Evolutionary conservation across 805 yeast genomes (phyloP).

Genomic region (Ogataea allantospora): DNA sequence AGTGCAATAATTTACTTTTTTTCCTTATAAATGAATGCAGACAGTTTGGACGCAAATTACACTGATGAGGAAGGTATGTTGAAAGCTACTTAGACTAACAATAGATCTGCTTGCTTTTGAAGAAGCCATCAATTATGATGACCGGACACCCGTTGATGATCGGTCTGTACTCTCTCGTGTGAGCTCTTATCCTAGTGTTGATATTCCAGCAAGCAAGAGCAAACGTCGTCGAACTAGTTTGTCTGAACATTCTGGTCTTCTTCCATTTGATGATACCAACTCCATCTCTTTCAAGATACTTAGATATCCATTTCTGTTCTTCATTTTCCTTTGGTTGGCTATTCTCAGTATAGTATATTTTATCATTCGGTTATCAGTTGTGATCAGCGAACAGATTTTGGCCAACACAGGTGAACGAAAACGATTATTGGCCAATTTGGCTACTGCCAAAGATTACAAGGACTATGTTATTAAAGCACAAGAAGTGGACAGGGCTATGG

Average conservation of each 20-base stretch:
- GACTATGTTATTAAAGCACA: slow-evolving; percentile 66
- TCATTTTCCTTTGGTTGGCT: slow-evolving; percentile 53
- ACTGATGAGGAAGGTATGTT: slow-evolving; percentile 23
- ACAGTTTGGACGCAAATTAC: slow-evolving; percentile 25
- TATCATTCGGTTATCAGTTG: slow-evolving; percentile 56
- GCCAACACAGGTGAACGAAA: slow-evolving; percentile 62
- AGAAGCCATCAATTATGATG: slow-evolving; percentile 37
- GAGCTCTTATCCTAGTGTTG: slow-evolving; percentile 14
- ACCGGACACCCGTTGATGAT: slow-evolving; percentile 12
- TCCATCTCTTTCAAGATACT: slow-evolving; percentile 44
- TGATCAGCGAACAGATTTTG: slow-evolving; percentile 56
- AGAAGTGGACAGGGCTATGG: slow-evolving; percentile 53
- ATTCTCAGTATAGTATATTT: slow-evolving; percentile 50
- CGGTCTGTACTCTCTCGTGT: slow-evolving; percentile 9
- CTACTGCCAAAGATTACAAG: slow-evolving; percentile 47
- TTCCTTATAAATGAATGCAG: slow-evolving; percentile 12
- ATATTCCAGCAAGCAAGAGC: slow-evolving; percentile 14
- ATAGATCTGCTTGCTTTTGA: slow-evolving; percentile 36
- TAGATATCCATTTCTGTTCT: slow-evolving; percentile 62
- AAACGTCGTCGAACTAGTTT: slow-evolving; percentile 3
- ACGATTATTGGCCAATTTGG: slow-evolving; percentile 46
- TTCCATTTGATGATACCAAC: slow-evolving; percentile 17
- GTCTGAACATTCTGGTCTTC: neutral
- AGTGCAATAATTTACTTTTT: neutral
- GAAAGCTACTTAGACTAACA: neutral